Base-by-base conservation (phyloP, 345 rosid genomes). In the Pistacia vera region DNA sequence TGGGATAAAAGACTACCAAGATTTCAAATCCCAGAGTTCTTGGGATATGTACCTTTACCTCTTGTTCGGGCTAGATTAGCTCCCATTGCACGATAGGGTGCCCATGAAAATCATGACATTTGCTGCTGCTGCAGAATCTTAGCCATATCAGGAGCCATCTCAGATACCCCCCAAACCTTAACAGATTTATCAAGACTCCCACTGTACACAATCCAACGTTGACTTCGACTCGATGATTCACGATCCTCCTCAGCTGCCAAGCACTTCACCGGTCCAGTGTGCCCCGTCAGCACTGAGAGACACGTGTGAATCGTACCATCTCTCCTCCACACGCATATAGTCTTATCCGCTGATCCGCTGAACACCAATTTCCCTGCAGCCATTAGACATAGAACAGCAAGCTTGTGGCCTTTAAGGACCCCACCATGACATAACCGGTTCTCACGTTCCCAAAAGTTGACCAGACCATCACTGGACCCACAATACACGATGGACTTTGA, bases 301-400 rank as follows among this genome's bases (percentile, higher is more conserved):
- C 97, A 90, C 35, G 96, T 88, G 85, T 95, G 98, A 59, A 87
- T 81, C 62, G 70, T 72, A 7, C 85, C 94, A 25, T 91, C 98
- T 82, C 88, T 87, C 72, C 92, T 82, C 99, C 99, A 93, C 69
- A 91, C 94, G 68, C 99, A 92, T 75, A 95, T 93, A 49, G 96
- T 95, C 85, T 93, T 95, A 82, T 95, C 99, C 16, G 99, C 99
- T 11, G 98, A 95, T 11, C 98, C 99, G 66, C 94, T 95, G 74
- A 95, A 90, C 74, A 93, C 85, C 81, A 93, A 80, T 72, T 80
- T 89, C 62, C 96, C 97, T 12, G 93, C 90, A 5, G 94, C 86
- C 28, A 82, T 85, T 3, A 95, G 87, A 76, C 99, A 93, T 30
- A 95, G 91, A 60, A 95, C 92, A 5, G 99, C 99, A 4, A 93